Evolutionary conservation across 345 rosid genomes (phyloP), one percentile per base, ranked within the genome.

Genomic region (Geranium rotundifolium): DNA sequence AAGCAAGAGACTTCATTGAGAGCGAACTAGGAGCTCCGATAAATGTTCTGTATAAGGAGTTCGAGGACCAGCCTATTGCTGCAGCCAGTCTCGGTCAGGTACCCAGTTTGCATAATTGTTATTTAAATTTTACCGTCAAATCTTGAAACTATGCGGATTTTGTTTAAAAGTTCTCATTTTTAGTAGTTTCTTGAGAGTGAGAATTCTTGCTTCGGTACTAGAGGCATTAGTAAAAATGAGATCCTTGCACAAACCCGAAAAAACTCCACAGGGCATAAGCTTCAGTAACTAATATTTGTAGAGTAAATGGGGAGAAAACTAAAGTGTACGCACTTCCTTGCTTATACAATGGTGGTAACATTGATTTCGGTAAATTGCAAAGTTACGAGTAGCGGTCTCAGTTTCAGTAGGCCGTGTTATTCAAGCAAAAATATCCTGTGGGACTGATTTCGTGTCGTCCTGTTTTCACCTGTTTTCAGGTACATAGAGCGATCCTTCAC

Each of bases 61-160:
- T 92, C 69, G 98, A 92, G 80, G 95, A 92, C 57, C 83, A 58
- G 68, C 96, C 98, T 16, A 82, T 92, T 63, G 98, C 98, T 69
- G 98, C 97, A 50, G 98, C 98, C 79, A 91, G 96, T 74, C 98
- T 91, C 81, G 98, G 98, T 72, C 98, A 91, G 89, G 98, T 91
- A 79, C 75, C 82, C 76, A 76, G 75, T 69, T 76, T 62, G 63
- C 62, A 69, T 49, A 12, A 17, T 57, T 61, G 57, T 64, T 2
- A 46, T 41, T n/a, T n/a, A n/a, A n/a, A 19, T 65, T 54, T 59
- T 63, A 59, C 29, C 17, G 56, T 29, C 59, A 2, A 62, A 23
- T 60, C 23, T 54, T 64, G 54, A 41, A 41, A 41, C 50, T 41
- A 41, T 41, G 50, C 14, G 10, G 10, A 41, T 4, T 12, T 41